phyloP scores from a whole-genome alignment of 2,329 filamentous ascomycete species.

The Xylariales sp. region DNA sequence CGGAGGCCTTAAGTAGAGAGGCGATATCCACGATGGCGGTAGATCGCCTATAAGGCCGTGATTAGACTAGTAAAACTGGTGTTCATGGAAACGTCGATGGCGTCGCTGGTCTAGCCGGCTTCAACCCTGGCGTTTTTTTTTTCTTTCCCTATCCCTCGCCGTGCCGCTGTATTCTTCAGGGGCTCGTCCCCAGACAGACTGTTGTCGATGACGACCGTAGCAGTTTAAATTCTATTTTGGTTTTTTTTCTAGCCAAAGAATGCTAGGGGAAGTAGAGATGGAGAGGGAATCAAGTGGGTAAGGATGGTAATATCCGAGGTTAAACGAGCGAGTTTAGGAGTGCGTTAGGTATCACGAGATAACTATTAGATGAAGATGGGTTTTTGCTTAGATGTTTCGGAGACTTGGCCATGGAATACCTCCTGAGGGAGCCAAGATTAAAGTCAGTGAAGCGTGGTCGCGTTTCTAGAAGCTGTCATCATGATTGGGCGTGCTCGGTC shows the following conservation, averaged over 20 bases:
- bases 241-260: slow-evolving; percentile 29
- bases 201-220: slow-evolving; percentile 34
- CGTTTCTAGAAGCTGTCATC: slow-evolving; percentile 55
- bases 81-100: slow-evolving; percentile 50
- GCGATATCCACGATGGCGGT: slow-evolving; percentile 94
- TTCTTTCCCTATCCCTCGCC: slow-evolving; percentile 17
- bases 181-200: slow-evolving; percentile 32
- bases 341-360: slow-evolving; percentile 38
- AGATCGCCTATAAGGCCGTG: slow-evolving; percentile 53
- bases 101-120: slow-evolving; percentile 36
- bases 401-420: slow-evolving; percentile 40
- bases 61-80: slow-evolving; percentile 47
- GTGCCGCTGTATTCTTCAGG: slow-evolving; percentile 31
- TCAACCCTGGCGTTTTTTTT: slow-evolving; percentile 30
- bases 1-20: slow-evolving; percentile 81
- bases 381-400: slow-evolving; percentile 44
- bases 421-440: slow-evolving; percentile 46
- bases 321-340: slow-evolving; percentile 40
- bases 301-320: slow-evolving; percentile 30
- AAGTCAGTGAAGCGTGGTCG: slow-evolving; percentile 56
- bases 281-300: slow-evolving; percentile 17
- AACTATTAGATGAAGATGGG: slow-evolving; percentile 41
- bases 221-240: slow-evolving; percentile 18
- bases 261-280: slow-evolving; percentile 18
- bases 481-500: slow-evolving; percentile 57